These are phyloP conservation scores for Aristolochia fimbriata DNA, from an alignment of 164 flowering plant genomes.

Conservation along the genomic window DNA sequence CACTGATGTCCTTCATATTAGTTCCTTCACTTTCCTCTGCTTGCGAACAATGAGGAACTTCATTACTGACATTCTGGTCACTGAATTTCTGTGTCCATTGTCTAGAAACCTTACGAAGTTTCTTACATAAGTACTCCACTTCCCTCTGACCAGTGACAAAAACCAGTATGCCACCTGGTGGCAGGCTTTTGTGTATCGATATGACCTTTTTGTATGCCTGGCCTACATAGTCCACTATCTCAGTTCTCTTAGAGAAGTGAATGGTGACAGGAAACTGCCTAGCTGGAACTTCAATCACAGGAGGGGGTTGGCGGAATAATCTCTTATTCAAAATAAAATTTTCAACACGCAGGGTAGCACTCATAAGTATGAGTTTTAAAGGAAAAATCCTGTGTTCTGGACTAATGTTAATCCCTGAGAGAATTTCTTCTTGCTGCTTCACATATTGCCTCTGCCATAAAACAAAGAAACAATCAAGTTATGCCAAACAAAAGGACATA, in stretches of 20 bases:
- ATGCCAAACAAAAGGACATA: neutral
- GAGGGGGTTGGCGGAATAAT: conserved; percentile 62
- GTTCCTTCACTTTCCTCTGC: conserved; percentile 23
- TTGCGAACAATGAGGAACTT: conserved; percentile 10
- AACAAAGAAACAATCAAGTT: neutral
- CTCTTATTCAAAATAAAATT: conserved; percentile 63
- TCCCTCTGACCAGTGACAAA: conserved; percentile 98
- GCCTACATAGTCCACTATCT: conserved; percentile 71
- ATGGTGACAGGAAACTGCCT: conserved; percentile 74
- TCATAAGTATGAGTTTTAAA: conserved; percentile 84
- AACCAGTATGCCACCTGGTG: conserved; percentile 90
- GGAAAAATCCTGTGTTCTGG: conserved; percentile 43
- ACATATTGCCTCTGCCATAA: conserved; percentile 36
- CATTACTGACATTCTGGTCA: conserved; percentile 11
- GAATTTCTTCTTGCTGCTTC: conserved; percentile 47
- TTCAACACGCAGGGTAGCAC: conserved; percentile 92
- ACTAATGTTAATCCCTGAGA: conserved; percentile 33
- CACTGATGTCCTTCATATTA: conserved; percentile 54
- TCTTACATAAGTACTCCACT: conserved; percentile 71
- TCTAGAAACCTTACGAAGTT: conserved; percentile 61
- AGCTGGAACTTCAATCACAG: conserved; percentile 78
- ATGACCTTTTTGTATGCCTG: conserved; percentile 86
- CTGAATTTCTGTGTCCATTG: conserved; percentile 16
- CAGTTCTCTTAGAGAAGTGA: conserved; percentile 84
- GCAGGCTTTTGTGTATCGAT: conserved; percentile 80